These are phyloP conservation scores for Pseudocercospora ulei DNA, from an alignment of 2,329 filamentous ascomycete genomes.

Conservation along the genomic window DNA sequence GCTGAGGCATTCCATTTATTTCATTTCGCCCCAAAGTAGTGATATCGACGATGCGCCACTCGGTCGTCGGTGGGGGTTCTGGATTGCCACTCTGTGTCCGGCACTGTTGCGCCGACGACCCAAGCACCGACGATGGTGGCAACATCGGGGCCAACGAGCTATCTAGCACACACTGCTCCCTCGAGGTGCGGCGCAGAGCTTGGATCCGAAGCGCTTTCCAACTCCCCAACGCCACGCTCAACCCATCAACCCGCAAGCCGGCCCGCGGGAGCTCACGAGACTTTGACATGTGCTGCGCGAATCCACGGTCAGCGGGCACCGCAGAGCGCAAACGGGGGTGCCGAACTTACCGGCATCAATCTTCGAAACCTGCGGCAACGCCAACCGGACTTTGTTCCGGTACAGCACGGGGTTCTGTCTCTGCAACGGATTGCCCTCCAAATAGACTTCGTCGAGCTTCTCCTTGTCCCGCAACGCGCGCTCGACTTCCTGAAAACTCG, in stretches of 20 bases:
- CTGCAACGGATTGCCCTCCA: constrained; percentile 90
- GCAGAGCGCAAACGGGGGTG: neutral
- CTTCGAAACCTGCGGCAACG: constrained; percentile 77
- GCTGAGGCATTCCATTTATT: too few species aligned
- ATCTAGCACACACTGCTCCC: neutral
- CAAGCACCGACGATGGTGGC: too few species aligned
- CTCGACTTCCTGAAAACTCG: constrained; percentile 74
- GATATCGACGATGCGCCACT: too few species aligned
- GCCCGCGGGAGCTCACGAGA: too few species aligned
- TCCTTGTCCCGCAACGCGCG: constrained; percentile 67
- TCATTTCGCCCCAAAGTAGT: too few species aligned
- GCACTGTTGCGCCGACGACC: too few species aligned
- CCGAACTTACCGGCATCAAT: constrained; percentile 86
- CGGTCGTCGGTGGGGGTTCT: too few species aligned
- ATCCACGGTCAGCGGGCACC: too few species aligned
- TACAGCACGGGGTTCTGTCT: constrained; percentile 70
- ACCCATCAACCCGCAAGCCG: too few species aligned
- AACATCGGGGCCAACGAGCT: too few species aligned
- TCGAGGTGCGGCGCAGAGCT: too few species aligned
- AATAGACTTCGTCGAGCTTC: constrained; percentile 79
- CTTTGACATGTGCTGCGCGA: constrained; percentile 4
- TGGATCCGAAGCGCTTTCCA: neutral
- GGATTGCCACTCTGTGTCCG: too few species aligned
- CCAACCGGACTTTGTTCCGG: constrained; percentile 82
- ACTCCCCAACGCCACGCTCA: constrained; percentile 3